Evolutionary conservation across 345 rosid species (phyloP).

Genomic region (Citrus mangshanensis): DNA sequence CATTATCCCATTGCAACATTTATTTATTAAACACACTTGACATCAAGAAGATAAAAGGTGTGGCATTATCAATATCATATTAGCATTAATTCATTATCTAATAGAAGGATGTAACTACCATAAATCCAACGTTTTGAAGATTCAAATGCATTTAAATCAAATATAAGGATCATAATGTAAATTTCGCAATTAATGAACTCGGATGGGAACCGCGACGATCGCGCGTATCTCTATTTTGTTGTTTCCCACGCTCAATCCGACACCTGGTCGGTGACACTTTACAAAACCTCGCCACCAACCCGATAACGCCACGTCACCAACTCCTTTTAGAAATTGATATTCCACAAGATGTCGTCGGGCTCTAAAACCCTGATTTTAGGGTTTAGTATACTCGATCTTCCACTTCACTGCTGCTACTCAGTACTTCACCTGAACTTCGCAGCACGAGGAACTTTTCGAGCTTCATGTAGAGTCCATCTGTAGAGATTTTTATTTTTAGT

Average conservation of each 20-base stretch:
- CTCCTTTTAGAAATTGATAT: neutral
- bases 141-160: neutral
- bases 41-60: too few species aligned
- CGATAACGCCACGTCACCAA: neutral
- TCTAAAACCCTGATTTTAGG: constrained; percentile 16
- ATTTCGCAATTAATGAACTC: neutral
- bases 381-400: neutral
- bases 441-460: neutral
- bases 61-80: too few species aligned
- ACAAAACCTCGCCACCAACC: neutral
- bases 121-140: neutral
- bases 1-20: too few species aligned
- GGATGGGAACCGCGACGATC: neutral
- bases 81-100: too few species aligned
- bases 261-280: neutral
- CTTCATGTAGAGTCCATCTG: neutral
- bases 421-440: neutral
- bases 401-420: neutral
- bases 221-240: neutral
- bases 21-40: too few species aligned
- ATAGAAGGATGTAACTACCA: neutral
- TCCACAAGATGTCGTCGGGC: neutral
- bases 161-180: neutral
- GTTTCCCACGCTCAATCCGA: neutral
- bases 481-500: neutral